These are phyloP conservation scores for Pichia sp. DNA, from an alignment of 1,139 yeast species.

Conservation along the genomic window DNA sequence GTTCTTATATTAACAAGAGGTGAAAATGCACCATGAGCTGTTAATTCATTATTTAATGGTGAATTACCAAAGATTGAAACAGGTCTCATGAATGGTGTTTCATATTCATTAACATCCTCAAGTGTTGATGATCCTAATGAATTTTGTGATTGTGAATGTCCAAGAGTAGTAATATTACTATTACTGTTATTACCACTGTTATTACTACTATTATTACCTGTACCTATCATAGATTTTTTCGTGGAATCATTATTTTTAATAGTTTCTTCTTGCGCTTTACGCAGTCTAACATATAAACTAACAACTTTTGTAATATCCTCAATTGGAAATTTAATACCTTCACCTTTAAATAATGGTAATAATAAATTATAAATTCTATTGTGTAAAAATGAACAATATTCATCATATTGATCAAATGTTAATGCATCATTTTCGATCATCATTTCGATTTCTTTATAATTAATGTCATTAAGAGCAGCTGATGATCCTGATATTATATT, in stretches of 20 bases:
- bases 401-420: conserved; percentile 39
- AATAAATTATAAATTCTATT: conserved; percentile 37
- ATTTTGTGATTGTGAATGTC: conserved; percentile 7
- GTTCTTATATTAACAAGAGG: conserved; percentile 14
- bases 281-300: conserved; percentile 37
- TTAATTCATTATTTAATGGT: conserved; percentile 16
- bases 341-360: conserved; percentile 44
- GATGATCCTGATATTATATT: conserved; percentile 13
- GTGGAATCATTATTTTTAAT: not conserved
- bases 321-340: conserved; percentile 43
- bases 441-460: conserved; percentile 23
- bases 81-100: conserved; percentile 24
- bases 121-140: conserved; percentile 1
- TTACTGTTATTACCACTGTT: not conserved
- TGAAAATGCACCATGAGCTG: conserved; percentile 19
- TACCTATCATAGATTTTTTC: not conserved
- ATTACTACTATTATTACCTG: not conserved
- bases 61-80: conserved; percentile 22
- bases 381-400: conserved; percentile 45
- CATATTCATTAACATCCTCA: conserved; percentile 1
- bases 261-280: conserved; percentile 13
- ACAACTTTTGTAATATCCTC: conserved; percentile 52
- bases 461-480: conserved; percentile 8
- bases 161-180: not conserved
- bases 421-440: conserved; percentile 21